phyloP scores from a whole-genome alignment of 805 yeast genomes.

The Saccharomycopsis amapae region DNA sequence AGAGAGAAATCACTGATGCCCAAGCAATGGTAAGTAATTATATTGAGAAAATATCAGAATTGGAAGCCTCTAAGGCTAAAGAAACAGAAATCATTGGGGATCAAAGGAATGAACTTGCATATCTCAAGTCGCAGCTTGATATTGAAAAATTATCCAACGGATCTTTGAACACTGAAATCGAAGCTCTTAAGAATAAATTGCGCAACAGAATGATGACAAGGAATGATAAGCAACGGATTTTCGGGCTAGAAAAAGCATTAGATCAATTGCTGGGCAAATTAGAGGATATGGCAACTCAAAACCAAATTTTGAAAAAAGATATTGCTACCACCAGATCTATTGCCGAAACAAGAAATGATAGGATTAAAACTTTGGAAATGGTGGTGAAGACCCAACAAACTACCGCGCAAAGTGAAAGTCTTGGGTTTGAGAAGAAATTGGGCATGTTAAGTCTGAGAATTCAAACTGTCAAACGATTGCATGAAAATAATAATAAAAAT shows the following conservation, averaged over 20 bases:
- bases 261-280: slow-evolving; percentile 52
- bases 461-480: slow-evolving; percentile 23
- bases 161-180: slow-evolving; percentile 36
- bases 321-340: slow-evolving; percentile 47
- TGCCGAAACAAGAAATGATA: slow-evolving; percentile 48
- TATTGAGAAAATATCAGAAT: background rate
- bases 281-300: slow-evolving; percentile 56
- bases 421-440: slow-evolving; percentile 41
- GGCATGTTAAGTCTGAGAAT: slow-evolving; percentile 26
- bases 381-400: slow-evolving; percentile 45
- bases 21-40: background rate
- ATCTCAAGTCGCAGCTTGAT: slow-evolving; percentile 17
- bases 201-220: slow-evolving; percentile 24
- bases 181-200: slow-evolving; percentile 32
- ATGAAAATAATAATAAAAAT: background rate
- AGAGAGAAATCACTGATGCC: background rate
- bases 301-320: slow-evolving; percentile 49
- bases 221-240: slow-evolving; percentile 42
- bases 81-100: background rate
- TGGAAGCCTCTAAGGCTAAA: slow-evolving; percentile 1
- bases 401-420: slow-evolving; percentile 41
- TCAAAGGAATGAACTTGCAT: slow-evolving; percentile 11
- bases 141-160: slow-evolving; percentile 21
- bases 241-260: slow-evolving; percentile 50
- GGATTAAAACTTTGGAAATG: slow-evolving; percentile 47